Base-by-base conservation (phyloP, 1,284 basidiomycete species). In the Melampsora abietis-canadensis region DNA sequence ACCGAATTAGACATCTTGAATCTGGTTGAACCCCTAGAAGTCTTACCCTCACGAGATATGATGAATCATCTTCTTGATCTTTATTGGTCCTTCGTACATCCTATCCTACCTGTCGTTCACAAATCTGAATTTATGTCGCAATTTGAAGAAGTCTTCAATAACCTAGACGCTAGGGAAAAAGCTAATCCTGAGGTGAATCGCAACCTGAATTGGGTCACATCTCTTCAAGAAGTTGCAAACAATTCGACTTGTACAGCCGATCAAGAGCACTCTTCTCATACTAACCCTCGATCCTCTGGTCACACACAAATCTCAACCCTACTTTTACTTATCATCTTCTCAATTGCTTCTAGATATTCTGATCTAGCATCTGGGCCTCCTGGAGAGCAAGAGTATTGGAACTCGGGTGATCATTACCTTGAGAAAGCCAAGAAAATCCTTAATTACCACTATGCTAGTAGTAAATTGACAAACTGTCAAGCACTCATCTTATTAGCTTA, bases 51-150 rank as follows among this genome's bases (percentile, higher is more conserved):
- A 81, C 84, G 44, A 83, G 85, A 61, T 6, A 78, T 76, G 12
- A 90, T 92, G 82, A 86, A 90, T 70, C 86, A 87, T 64, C 83
- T 93, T 14, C 81, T 93, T 1, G 85, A 88, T 48, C 82, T 91
- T 1, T 93, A 92, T 81, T 92, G 91, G 81, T 85, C 85, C 1
- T 87, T 90, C 78, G 90, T 92, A 2, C 91, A 92, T 79, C 85
- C 90, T 15, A 84, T 85, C 79, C 4, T 92, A 69, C 90, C 90
- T 0, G 84, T 92, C 66, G 81, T 92, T 14, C 87, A 90, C 81
- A 90, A 90, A 79, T 83, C 84, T 66, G 82, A 86, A 0, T 91
- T 92, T 80, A 84, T 88, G 82, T 86, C 88, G 37, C 85, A 86
- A 24, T 89, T 80, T 77, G 78, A 79, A n/a, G 79, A 80, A 76